Percentiles rank a stretch among this genome's conserved stretches.
Conservation (phyloP, 148 eudicot genomes). For the Cornus florida region DNA sequence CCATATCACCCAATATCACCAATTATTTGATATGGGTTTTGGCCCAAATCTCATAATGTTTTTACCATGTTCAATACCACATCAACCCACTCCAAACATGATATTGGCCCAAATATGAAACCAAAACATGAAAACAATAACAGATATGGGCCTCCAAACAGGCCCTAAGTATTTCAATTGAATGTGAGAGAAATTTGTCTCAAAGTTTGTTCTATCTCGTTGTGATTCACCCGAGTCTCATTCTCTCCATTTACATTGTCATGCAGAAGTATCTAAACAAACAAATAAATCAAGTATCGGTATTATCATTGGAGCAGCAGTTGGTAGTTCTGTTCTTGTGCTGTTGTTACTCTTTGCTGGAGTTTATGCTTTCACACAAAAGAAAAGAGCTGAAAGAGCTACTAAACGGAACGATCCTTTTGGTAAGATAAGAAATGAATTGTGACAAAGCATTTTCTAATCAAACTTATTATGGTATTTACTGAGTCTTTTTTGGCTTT, state of each 20-base stretch:
- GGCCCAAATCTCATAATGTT: too few species aligned
- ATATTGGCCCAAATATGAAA: too few species aligned
- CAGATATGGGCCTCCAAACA: too few species aligned
- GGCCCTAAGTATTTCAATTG: not conserved
- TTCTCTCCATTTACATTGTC: slow-evolving; percentile 1
- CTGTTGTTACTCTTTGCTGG: slow-evolving; percentile 33
- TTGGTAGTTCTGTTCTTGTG: slow-evolving; percentile 29
- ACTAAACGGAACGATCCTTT: slow-evolving; percentile 34
- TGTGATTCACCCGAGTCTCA: not conserved
- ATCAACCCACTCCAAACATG: too few species aligned
- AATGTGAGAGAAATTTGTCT: not conserved
- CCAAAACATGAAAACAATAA: too few species aligned
- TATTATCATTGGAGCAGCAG: slow-evolving; percentile 36
- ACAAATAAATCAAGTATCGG: slow-evolving; percentile 20
- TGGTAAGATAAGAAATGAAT: slow-evolving; percentile 25
- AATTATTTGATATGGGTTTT: too few species aligned
- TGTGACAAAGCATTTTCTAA: not conserved
- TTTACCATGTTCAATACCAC: too few species aligned
- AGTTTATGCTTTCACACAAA: slow-evolving; percentile 36
- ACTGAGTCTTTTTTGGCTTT: not conserved
- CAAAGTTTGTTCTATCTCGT: not conserved
- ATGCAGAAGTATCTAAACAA: slow-evolving; percentile 15
- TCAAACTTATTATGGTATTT: not conserved
- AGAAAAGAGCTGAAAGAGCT: slow-evolving; percentile 35
- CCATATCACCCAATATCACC: too few species aligned